These are phyloP conservation scores for Fusarium clavum DNA, from an alignment of 2,329 filamentous ascomycete species.

Conservation along the genomic window DNA sequence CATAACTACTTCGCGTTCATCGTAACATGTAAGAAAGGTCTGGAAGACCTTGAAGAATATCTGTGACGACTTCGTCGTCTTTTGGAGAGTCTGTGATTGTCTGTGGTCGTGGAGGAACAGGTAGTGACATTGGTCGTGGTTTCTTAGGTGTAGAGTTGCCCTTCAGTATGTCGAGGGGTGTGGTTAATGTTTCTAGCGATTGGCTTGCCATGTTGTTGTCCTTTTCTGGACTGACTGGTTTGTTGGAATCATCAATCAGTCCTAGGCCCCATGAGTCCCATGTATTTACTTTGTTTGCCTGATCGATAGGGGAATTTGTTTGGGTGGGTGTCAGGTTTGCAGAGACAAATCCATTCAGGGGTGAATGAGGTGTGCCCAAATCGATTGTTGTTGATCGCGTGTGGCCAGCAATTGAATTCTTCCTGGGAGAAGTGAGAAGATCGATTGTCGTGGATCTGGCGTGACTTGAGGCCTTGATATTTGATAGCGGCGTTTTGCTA, in stretches of 20 bases:
- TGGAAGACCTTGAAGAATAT: constrained; percentile 54
- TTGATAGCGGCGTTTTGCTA: neutral
- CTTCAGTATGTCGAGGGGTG: constrained; percentile 12
- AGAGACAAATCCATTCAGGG: constrained; percentile 24
- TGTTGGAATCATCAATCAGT: constrained; percentile 26
- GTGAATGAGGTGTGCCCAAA: constrained; percentile 18
- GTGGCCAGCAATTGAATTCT: constrained; percentile 20
- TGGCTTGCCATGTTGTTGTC: constrained; percentile 8
- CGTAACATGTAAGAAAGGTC: constrained; percentile 61
- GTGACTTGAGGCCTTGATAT: constrained; percentile 18
- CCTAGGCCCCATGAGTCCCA: constrained; percentile 42
- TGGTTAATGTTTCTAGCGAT: constrained; percentile 8
- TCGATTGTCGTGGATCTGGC: constrained; percentile 38
- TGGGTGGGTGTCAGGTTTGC: constrained; percentile 23
- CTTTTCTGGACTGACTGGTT: constrained; percentile 16
- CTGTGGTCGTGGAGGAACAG: constrained; percentile 16
- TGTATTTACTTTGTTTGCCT: constrained; percentile 18
- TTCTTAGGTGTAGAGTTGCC: neutral
- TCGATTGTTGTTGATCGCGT: constrained; percentile 36
- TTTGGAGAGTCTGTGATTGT: constrained; percentile 24
- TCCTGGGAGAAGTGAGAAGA: constrained; percentile 11
- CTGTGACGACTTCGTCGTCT: constrained; percentile 50
- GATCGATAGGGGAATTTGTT: constrained; percentile 13
- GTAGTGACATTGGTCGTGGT: constrained; percentile 7
- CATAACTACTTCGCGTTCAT: constrained; percentile 40